Base-by-base conservation (phyloP, 352 stramenopile genomes). In the Blastocystis sp. region DNA sequence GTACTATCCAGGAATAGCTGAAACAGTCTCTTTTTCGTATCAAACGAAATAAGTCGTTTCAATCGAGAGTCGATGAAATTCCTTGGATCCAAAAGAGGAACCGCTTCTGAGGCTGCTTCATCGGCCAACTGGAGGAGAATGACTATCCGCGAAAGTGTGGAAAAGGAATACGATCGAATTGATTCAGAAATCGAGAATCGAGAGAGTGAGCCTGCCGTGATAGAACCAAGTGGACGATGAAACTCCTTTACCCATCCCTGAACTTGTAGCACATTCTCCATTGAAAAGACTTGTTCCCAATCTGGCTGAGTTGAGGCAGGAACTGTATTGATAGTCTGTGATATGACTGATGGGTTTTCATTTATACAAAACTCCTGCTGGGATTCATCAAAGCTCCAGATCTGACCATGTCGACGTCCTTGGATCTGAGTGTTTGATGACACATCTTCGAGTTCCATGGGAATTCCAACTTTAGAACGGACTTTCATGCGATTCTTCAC, bases 1-100 rank as follows among this genome's bases (percentile, higher is more conserved):
- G 56, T 66, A 32, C 21, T 24, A 24, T 77, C 57, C 14, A 77
- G 39, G 29, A 39, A 37, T 2, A 46, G 12, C n/a, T 78, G 27
- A 24, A 51, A 74, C 14, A 87, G n/a, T 29, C 24, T n/a, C 49
- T 87, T 87, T 46, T 87, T 87, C 16, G 57, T 11, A 35, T n/a
- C 35, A 27, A 87, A 77, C 0, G 51, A 43, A 39, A 87, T 11
- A 14, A 87, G 51, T 21, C 11, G 11, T 63, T 83, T 83, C 16
- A 52, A 43, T 32, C 4, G 5, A 56, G 12, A 12, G n/a, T 52
- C 52, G 5, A n/a, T 37, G 11, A 46, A 52, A 12, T 61, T 61
- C 54, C 2, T 61, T 12, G 12, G 54, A 61, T 61, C 19, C 5
- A 61, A 32, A 14, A 61, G 54, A n/a, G 54, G 19, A 32, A 61